Conservation (phyloP, 768 basidiomycete genomes). For the Albatrellus ellisii region DNA sequence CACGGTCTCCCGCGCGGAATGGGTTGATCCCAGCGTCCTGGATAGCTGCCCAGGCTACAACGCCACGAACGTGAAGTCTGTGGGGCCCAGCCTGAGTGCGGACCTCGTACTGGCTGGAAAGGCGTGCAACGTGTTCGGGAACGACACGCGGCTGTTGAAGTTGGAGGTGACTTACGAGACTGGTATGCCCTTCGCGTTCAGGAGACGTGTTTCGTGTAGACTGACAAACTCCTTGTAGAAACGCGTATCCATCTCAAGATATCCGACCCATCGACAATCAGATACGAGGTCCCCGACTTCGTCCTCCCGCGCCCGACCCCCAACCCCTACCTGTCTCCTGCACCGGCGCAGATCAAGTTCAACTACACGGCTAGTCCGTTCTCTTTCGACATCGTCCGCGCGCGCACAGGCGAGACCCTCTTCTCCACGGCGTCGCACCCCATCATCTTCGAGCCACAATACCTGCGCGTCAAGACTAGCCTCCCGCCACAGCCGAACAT, state of each 20-base stretch:
- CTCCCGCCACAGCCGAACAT: conserved; percentile 52
- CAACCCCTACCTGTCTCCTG: conserved; percentile 17
- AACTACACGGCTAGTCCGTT: conserved; percentile 47
- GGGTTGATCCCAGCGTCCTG: conserved; percentile 20
- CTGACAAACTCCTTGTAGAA: conserved; percentile 18
- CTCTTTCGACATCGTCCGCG: conserved; percentile 42
- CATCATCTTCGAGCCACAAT: conserved; percentile 67
- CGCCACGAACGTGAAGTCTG: conserved; percentile 29
- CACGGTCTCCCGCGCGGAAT: conserved; percentile 11
- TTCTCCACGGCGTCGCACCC: conserved; percentile 49
- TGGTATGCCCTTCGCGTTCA: conserved; percentile 19
- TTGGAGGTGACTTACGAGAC: conserved; percentile 49
- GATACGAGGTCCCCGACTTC: conserved; percentile 53
- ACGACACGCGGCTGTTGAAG: conserved; percentile 33
- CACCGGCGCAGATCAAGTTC: conserved; percentile 37
- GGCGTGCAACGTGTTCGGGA: conserved; percentile 48
- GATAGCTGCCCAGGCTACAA: conserved; percentile 53
- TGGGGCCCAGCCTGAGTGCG: conserved; percentile 31
- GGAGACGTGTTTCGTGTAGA: background rate
- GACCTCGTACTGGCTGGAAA: conserved; percentile 37
- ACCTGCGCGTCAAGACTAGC: conserved; percentile 54
- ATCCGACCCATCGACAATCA: conserved; percentile 31
- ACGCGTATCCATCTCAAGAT: conserved; percentile 55
- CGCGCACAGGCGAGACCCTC: conserved; percentile 35
- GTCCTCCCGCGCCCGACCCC: conserved; percentile 42